Conservation (phyloP, 768 basidiomycete genomes). For the Basidioascus undulatus region DNA sequence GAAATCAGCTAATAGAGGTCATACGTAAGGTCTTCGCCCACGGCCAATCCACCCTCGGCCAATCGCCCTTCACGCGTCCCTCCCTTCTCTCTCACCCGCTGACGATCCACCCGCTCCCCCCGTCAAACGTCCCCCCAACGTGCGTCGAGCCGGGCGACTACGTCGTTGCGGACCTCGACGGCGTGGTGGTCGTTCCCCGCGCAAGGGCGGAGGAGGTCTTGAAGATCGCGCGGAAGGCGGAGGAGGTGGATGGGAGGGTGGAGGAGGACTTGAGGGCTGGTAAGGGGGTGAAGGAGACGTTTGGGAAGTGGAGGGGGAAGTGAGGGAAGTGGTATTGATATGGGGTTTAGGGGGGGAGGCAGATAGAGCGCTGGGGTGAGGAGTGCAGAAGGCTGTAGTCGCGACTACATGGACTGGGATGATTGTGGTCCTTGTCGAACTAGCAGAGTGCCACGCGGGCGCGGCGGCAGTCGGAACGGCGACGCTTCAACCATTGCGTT, state of each 20-base stretch:
- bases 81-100: slow-evolving; percentile 48
- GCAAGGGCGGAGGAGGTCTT: slow-evolving; percentile 31
- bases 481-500: no score
- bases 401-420: no score
- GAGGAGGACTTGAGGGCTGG: slow-evolving; percentile 53
- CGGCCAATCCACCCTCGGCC: slow-evolving; percentile 62
- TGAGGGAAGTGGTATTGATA: no score
- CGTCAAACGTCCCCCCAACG: slow-evolving; percentile 13
- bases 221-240: slow-evolving; percentile 31
- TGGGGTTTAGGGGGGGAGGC: no score
- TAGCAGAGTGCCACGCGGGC: no score
- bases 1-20: no score
- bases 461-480: no score
- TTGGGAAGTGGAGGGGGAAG: slow-evolving; percentile 45
- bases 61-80: slow-evolving; percentile 58
- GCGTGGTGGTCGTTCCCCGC: slow-evolving; percentile 57
- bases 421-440: no score
- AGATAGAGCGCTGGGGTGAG: no score
- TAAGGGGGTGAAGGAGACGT: slow-evolving; percentile 48
- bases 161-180: slow-evolving; percentile 69
- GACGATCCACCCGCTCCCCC: slow-evolving; percentile 20
- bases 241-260: slow-evolving; percentile 43
- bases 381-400: no score
- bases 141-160: slow-evolving; percentile 49
- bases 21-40: slow-evolving; percentile 36